Base-by-base conservation (phyloP, 1,284 basidiomycete species). In the Spongispora temasekensis region DNA sequence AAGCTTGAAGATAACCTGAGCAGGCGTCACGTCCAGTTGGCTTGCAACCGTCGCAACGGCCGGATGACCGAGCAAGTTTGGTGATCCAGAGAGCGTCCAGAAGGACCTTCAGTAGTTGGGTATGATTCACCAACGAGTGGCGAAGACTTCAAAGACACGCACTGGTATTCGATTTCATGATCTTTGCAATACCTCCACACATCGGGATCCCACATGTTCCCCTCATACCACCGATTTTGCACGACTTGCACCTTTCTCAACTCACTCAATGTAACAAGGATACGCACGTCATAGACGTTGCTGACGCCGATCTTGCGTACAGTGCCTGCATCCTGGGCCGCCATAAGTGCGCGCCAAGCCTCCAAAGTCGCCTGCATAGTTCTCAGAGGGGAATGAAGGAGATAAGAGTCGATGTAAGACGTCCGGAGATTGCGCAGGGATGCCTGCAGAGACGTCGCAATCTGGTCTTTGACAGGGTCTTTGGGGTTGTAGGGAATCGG, bases 21-120 rank as follows among this genome's bases (percentile, higher is more conserved):
- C 82, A 3, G 84, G 79, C 0, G 90, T 90, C 53, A 85, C 79
- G 2, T 75, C 72, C 32, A 82, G 75, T 32, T 73, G 75, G 19
- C 76, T 62, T 0, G 87, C 83, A 19, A 92, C 74, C 4, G 73
- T 61, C 4, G 73, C 63, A 4, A 90, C 68, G 1, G 78, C 70
- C 0, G 83, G 79, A 67, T 86, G 79, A 2, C 73, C 61, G 3
- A 92, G 76, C 9, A 93, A 77, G 3, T 71, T 77, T 2, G 90
- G 89, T 2, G 89, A 91, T 12, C 91, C 91, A 0, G 90, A 86
- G 21, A 94, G 76, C 21, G 93, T 94, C 93, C 93, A 94, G 75
- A 94, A 94, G 12, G 90, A 91, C 69, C 91, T 93, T 64, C 19
- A 13, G 30, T 40, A 15, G n/a, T 34, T 28, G 13, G 44, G 32